Conservation (phyloP, 345 rosid species). For the Hypericum androsaemum region DNA sequence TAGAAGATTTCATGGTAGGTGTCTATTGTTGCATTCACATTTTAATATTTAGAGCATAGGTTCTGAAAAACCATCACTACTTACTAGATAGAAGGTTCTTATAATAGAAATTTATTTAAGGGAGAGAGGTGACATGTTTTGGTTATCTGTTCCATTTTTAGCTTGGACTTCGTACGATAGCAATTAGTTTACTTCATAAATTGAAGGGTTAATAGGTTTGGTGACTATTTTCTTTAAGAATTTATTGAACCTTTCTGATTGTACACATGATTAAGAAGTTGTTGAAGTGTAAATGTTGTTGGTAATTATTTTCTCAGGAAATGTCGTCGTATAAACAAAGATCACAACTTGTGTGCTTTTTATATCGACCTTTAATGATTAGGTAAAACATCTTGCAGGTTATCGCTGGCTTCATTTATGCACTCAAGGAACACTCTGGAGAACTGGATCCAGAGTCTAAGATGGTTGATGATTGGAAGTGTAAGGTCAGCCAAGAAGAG, state of each 20-base stretch:
- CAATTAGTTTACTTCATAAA: too few species aligned
- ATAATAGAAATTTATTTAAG: too few species aligned
- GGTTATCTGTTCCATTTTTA: too few species aligned
- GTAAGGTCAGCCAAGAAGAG: conserved; percentile 58
- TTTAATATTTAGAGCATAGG: too few species aligned
- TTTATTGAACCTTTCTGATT: neutral
- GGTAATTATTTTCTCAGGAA: conserved; percentile 1
- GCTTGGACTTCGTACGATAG: too few species aligned
- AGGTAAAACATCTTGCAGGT: conserved; percentile 41
- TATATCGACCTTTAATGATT: neutral
- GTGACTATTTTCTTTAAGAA: neutral
- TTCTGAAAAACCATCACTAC: too few species aligned
- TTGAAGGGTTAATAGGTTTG: too few species aligned
- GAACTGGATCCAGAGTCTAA: conserved; percentile 24
- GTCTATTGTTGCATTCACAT: too few species aligned
- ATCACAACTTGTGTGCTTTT: too few species aligned
- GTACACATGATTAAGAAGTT: neutral
- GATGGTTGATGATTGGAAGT: conserved; percentile 76
- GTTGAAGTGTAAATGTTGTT: neutral
- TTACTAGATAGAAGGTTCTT: too few species aligned
- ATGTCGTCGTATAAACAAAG: neutral
- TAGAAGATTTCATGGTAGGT: too few species aligned
- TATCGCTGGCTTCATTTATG: conserved; percentile 70
- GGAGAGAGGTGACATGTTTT: too few species aligned
- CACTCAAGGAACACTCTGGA: neutral